Conservation (phyloP, 768 basidiomycete species). For the Trametes maxima region DNA sequence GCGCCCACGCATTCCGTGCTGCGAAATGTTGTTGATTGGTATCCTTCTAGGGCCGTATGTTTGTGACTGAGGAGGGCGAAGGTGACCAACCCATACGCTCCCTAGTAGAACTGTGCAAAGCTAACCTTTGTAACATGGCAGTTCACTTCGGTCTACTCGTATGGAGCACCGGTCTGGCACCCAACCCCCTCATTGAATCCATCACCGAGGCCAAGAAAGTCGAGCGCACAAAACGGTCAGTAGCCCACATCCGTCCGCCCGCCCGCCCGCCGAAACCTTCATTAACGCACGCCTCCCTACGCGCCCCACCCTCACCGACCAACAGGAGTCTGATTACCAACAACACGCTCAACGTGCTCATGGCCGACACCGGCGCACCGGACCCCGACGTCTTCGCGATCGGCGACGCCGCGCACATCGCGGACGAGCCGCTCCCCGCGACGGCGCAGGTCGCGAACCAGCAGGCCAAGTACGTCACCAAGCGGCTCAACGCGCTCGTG, state of each 20-base stretch:
- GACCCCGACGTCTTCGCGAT: slow-evolving; percentile 79
- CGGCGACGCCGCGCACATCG: slow-evolving; percentile 73
- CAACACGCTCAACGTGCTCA: slow-evolving; percentile 62
- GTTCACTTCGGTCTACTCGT: slow-evolving; percentile 83
- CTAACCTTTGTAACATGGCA: slow-evolving; percentile 27
- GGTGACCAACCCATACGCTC: slow-evolving; percentile 39
- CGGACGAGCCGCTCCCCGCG: slow-evolving; percentile 65
- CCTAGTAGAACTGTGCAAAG: background rate
- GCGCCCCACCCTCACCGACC: background rate
- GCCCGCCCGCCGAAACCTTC: background rate
- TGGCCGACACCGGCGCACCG: slow-evolving; percentile 47
- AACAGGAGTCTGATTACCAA: slow-evolving; percentile 48
- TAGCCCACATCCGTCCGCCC: background rate
- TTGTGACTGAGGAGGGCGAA: slow-evolving; percentile 72
- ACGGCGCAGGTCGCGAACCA: slow-evolving; percentile 89
- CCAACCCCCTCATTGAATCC: slow-evolving; percentile 74
- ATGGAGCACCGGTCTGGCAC: slow-evolving; percentile 85
- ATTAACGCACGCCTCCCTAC: background rate
- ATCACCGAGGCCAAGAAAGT: slow-evolving; percentile 65
- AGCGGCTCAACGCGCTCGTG: slow-evolving; percentile 65
- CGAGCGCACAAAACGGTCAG: slow-evolving; percentile 55
- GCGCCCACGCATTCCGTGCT: background rate
- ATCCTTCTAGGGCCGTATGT: slow-evolving; percentile 57
- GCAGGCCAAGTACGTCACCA: slow-evolving; percentile 67
- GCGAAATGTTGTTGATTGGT: too few species aligned